These are phyloP conservation scores for Tilletia caries DNA, from an alignment of 1,284 basidiomycete genomes.

Conservation along the genomic window DNA sequence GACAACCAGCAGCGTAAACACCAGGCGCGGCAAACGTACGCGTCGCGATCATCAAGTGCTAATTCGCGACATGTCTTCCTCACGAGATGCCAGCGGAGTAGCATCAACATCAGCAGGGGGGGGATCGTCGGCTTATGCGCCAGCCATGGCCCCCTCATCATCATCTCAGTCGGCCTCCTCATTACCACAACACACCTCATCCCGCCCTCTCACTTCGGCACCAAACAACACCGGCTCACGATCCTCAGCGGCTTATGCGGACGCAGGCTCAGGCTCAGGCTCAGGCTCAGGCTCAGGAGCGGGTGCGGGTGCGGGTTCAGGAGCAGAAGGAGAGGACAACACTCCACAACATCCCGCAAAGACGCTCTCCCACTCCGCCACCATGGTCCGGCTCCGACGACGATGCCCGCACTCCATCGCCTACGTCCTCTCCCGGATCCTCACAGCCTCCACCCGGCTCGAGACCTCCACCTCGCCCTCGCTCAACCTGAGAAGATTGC, in stretches of 20 bases:
- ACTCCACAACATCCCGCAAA: neutral
- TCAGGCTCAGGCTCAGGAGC: neutral
- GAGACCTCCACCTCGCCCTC: constrained; percentile 40
- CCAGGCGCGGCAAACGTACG: too few relatives aligned
- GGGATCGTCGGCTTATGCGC: too few relatives aligned
- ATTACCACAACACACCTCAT: too few relatives aligned
- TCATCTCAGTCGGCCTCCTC: too few relatives aligned
- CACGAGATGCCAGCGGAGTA: too few relatives aligned
- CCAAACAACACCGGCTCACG: neutral
- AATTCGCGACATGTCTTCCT: too few relatives aligned
- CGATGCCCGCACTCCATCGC: constrained; percentile 30
- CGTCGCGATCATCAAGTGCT: too few relatives aligned
- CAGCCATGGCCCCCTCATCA: too few relatives aligned
- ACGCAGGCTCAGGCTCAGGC: neutral
- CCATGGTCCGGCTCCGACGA: constrained; percentile 13
- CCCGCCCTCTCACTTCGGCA: neutral
- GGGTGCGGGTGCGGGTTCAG: too few relatives aligned
- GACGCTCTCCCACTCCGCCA: neutral
- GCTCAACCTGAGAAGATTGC: constrained; percentile 37
- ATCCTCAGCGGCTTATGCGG: neutral
- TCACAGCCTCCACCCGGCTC: constrained; percentile 44
- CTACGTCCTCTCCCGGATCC: constrained; percentile 41
- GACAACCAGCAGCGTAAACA: too few relatives aligned
- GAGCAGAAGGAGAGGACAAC: too few relatives aligned
- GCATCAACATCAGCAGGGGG: too few relatives aligned